These are phyloP conservation scores for Aspergillus haitiensis DNA, from an alignment of 495 filamentous ascomycete genomes.

Conservation along the genomic window DNA sequence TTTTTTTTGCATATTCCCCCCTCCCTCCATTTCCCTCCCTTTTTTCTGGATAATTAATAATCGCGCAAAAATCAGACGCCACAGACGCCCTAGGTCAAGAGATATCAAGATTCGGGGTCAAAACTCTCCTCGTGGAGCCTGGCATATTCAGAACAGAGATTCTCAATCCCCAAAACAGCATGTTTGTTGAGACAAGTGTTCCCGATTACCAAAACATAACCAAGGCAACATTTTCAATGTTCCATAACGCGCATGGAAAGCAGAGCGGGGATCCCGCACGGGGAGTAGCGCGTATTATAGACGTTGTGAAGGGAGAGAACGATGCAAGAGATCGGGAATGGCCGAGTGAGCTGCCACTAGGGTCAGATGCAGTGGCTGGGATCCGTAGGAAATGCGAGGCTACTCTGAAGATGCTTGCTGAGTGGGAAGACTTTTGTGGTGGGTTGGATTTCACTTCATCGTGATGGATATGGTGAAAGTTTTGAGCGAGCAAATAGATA, in stretches of 20 bases:
- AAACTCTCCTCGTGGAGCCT: slow-evolving; percentile 11
- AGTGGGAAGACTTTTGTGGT: slow-evolving; percentile 9
- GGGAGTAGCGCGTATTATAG: slow-evolving; percentile 5
- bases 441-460: neutral
- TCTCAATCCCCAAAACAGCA: neutral
- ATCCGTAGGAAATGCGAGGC: slow-evolving; percentile 11
- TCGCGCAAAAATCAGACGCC: slow-evolving; percentile 3
- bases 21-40: neutral
- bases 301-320: slow-evolving; percentile 10
- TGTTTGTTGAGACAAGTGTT: neutral
- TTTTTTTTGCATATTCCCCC: neutral
- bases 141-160: slow-evolving; percentile 14
- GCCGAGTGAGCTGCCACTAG: slow-evolving; percentile 9
- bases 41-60: neutral
- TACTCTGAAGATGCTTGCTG: slow-evolving; percentile 7
- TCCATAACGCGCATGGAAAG: neutral
- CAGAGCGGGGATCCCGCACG: slow-evolving; percentile 14
- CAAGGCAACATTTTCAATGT: neutral
- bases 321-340: neutral
- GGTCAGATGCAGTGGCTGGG: slow-evolving; percentile 9
- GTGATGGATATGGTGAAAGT: no score
- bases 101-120: neutral
- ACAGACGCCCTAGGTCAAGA: slow-evolving; percentile 11
- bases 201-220: neutral
- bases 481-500: no score